Percentiles rank a stretch among this genome's conserved stretches.
Evolutionary conservation across 176 grass and related monocot genomes (phyloP).

Genomic region (Rhynchospora tenuis): DNA sequence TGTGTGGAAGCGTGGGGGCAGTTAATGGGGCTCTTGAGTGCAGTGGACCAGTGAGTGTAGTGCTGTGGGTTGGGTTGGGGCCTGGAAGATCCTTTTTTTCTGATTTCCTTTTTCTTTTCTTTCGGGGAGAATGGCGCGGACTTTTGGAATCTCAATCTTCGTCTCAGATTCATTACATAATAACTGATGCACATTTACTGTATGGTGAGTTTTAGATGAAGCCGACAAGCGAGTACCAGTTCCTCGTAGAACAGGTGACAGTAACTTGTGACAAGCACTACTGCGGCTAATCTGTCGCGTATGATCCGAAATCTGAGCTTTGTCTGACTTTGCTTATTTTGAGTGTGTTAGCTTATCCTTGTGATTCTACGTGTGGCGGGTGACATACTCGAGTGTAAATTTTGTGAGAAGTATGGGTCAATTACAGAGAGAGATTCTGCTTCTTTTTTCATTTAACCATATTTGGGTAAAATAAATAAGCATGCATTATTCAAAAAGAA

Average conservation of each 20-base stretch:
- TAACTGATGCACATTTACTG: not conserved
- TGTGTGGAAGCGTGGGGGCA: not conserved
- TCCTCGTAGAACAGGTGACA: too few species aligned
- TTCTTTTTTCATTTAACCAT: too few species aligned
- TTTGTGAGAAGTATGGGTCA: too few species aligned
- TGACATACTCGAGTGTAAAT: not conserved
- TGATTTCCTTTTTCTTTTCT: not conserved
- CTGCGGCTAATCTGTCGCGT: not conserved
- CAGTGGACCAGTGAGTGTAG: too few species aligned
- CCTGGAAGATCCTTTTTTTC: too few species aligned
- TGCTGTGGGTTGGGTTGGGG: too few species aligned
- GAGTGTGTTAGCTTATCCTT: not conserved
- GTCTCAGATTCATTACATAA: too few species aligned
- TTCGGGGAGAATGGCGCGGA: not conserved
- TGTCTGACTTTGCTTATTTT: too few species aligned
- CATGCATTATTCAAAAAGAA: too few species aligned
- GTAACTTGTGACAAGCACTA: not conserved
- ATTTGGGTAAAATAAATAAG: too few species aligned
- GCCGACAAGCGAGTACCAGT: too few species aligned
- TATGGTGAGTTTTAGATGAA: not conserved
- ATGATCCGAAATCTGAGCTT: not conserved
- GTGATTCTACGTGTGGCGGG: not conserved
- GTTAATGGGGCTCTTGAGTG: not conserved
- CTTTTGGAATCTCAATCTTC: not conserved
- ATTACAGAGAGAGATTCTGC: too few species aligned